Conservation (phyloP, 2,329 filamentous ascomycete species). For the Penicillium sp. region DNA sequence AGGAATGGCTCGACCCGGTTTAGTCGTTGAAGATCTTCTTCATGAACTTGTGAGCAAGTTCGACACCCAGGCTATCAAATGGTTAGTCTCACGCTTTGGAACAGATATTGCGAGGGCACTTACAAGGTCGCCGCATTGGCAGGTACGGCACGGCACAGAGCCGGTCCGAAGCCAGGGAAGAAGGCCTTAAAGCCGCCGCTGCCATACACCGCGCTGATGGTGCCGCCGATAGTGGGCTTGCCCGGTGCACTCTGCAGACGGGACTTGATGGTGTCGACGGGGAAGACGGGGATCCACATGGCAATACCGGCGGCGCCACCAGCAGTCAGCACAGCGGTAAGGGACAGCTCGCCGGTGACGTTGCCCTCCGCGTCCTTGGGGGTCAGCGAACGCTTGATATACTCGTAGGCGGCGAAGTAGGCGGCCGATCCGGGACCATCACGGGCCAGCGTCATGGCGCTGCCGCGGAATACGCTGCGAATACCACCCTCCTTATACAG, state of each 20-base stretch:
- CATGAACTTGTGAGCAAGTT: slow-evolving; percentile 52
- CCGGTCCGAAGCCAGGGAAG: slow-evolving; percentile 94
- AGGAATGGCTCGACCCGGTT: background rate
- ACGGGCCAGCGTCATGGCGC: slow-evolving; percentile 83
- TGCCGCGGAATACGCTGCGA: slow-evolving; percentile 88
- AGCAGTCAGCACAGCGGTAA: slow-evolving; percentile 78
- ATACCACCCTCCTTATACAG: slow-evolving; percentile 89
- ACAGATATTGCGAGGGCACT: slow-evolving; percentile 15
- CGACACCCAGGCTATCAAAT: slow-evolving; percentile 44
- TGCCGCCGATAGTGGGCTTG: slow-evolving; percentile 73
- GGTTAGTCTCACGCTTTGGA: background rate
- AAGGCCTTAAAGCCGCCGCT: slow-evolving; percentile 85
- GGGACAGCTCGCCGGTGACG: slow-evolving; percentile 71
- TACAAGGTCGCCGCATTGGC: slow-evolving; percentile 93
- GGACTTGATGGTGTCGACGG: slow-evolving; percentile 94
- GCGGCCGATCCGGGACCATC: slow-evolving; percentile 91
- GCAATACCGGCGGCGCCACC: slow-evolving; percentile 90
- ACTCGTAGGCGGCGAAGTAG: slow-evolving; percentile 97
- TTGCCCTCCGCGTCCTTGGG: slow-evolving; percentile 75
- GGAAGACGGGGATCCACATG: slow-evolving; percentile 99
- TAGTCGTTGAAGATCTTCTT: slow-evolving; percentile 43
- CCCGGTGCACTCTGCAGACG: slow-evolving; percentile 88
- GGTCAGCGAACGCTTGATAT: slow-evolving; percentile 83
- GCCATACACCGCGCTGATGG: slow-evolving; percentile 78
- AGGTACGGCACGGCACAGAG: slow-evolving; percentile 86